Base-by-base conservation (phyloP, 108 stramenopile genomes). In the Skeletonema grethae region DNA sequence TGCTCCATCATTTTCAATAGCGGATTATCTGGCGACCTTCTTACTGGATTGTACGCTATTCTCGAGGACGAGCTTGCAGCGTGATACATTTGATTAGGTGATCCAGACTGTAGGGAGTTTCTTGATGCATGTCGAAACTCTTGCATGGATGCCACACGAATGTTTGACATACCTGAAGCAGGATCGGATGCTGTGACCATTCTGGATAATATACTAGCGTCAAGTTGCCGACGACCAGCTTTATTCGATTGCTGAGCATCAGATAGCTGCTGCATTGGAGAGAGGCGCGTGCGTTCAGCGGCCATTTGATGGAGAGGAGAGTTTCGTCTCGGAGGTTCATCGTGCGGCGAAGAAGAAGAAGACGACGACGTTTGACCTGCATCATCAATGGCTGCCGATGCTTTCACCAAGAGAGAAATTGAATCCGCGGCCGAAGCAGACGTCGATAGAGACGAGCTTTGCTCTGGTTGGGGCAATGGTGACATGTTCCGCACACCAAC, bases 1-100 rank as follows among this genome's bases (percentile, higher is more conserved):
- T 72, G 57, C 43, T 73, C 79, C 72, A 79, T 62, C 61, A 79
- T 38, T 57, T 63, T 67, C 55, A 79, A 67, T 39, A 79, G 39
- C 31, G 79, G 79, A 59, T 79, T 79, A 4, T 30, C 61, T 8
- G 69, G 4, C 32, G 59, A 0, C 43, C 30, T 16, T 53, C 20
- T 20, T 7, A 22, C 22, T 22, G 22, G 22, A 53, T 53, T 53
- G 20, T 4, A 29, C 39, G 63, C 35, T 20, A 35, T 18, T 10
- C 18, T 20, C 20, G 59, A 30, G 16, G 59, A 34, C 15, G 34
- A 22, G 46, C 9, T 53, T 24, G 50, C 15, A 15, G 31, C 32
- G 22, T 45, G n/a, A 55, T 60, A 55, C 13, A 39, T 38, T 15
- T 46, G 63, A 48, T 72, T 72, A 6, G 34, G 61, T 46, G 61